phyloP scores from a whole-genome alignment of 1,139 yeast genomes.

The Blastobotrys raffinosifermentans region DNA sequence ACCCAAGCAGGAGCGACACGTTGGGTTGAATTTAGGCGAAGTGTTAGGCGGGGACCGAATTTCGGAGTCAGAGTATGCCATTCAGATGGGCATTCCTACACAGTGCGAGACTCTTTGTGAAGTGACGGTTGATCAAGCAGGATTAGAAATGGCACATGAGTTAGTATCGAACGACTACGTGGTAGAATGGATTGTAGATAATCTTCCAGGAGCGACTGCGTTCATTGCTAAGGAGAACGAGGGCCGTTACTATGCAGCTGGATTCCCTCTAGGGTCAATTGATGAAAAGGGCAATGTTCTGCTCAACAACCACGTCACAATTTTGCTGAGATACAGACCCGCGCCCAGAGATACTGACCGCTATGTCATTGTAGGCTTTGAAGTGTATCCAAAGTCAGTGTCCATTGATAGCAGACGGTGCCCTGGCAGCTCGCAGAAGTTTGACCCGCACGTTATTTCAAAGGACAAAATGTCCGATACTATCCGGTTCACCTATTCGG shows the following conservation, averaged over 20 bases:
- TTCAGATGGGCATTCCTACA: slow-evolving; percentile 56
- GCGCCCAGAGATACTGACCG: slow-evolving; percentile 37
- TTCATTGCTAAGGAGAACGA: slow-evolving; percentile 53
- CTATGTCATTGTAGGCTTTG: slow-evolving; percentile 78
- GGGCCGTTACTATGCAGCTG: slow-evolving; percentile 73
- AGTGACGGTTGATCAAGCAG: slow-evolving; percentile 46
- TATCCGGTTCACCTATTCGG: slow-evolving; percentile 78
- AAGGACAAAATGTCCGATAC: slow-evolving; percentile 30
- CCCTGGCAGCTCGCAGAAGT: slow-evolving; percentile 23
- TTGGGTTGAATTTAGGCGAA: slow-evolving; percentile 69
- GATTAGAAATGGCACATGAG: slow-evolving; percentile 50
- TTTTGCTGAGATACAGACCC: slow-evolving; percentile 69
- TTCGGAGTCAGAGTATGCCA: slow-evolving; percentile 64
- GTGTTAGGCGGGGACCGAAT: slow-evolving; percentile 76
- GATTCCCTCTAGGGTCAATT: slow-evolving; percentile 77
- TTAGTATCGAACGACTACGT: slow-evolving; percentile 66
- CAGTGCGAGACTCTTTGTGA: slow-evolving; percentile 67
- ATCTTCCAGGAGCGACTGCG: slow-evolving; percentile 85
- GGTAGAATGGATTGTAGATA: slow-evolving; percentile 81
- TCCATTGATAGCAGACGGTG: slow-evolving; percentile 37
- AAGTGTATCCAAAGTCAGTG: slow-evolving; percentile 82
- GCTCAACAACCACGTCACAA: slow-evolving; percentile 72
- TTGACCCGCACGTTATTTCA: slow-evolving; percentile 21
- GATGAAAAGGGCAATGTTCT: slow-evolving; percentile 38
- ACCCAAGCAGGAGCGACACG: slow-evolving; percentile 45